Evolutionary conservation across 257 asterid genomes (phyloP).

Genomic region (Henckelia pumila): DNA sequence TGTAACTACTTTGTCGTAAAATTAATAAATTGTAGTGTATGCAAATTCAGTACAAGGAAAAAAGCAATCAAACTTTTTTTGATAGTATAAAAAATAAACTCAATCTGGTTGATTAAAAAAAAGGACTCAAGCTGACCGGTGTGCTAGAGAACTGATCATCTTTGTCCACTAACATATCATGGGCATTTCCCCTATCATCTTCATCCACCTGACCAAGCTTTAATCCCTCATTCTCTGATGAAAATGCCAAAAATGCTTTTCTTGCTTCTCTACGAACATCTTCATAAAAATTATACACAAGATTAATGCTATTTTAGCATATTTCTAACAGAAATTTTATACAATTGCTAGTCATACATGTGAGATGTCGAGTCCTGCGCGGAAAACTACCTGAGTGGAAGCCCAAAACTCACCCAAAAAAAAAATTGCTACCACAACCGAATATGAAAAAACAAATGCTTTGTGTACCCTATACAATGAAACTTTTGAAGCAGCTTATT

Average conservation of each 20-base stretch:
- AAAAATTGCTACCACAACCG: too few species aligned
- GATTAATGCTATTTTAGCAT: constrained; percentile 24
- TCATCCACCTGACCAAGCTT: constrained; percentile 38
- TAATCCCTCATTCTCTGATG: constrained; percentile 37
- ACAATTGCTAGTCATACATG: neutral
- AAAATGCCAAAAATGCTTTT: constrained; percentile 72
- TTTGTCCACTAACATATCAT: constrained; percentile 43
- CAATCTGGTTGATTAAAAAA: constrained; percentile 10
- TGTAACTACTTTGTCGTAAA: neutral
- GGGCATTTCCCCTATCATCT: constrained; percentile 34
- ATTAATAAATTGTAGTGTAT: constrained; percentile 1
- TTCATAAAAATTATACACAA: constrained; percentile 34
- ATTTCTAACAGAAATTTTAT: too few species aligned
- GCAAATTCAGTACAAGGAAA: constrained; percentile 1
- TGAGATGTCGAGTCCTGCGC: neutral
- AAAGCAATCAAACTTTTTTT: neutral
- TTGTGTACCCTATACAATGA: neutral
- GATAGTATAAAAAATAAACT: neutral
- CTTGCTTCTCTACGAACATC: constrained; percentile 82
- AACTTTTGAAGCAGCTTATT: neutral
- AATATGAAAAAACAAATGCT: too few species aligned
- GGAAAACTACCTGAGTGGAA: neutral
- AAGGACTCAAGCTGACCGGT: constrained; percentile 49
- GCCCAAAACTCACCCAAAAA: too few species aligned
- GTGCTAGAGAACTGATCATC: constrained; percentile 51